Percentiles rank a stretch among this genome's conserved stretches.
Evolutionary conservation across 2,329 filamentous ascomycete genomes (phyloP).

Genomic region (Pseudogymnoascus sp.): DNA sequence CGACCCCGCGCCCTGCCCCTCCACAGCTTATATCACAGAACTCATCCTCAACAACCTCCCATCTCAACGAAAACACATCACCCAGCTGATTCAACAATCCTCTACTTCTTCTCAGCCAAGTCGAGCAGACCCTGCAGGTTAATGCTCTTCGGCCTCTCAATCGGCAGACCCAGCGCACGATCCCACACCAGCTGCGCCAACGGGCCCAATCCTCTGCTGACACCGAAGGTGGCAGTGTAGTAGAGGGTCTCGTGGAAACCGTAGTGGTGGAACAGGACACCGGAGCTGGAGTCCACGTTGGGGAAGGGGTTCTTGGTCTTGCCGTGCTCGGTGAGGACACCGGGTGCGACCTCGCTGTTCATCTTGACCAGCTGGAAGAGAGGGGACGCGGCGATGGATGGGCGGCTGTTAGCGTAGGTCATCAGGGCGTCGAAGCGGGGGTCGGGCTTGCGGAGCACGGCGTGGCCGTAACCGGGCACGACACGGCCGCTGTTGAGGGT

Average conservation of each 20-base stretch:
- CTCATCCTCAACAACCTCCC: neutral
- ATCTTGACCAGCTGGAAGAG: slow-evolving; percentile 91
- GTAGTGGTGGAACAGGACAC: slow-evolving; percentile 96
- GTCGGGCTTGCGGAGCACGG: slow-evolving; percentile 92
- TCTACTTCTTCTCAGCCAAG: slow-evolving; percentile 43
- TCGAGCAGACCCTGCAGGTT: slow-evolving; percentile 81
- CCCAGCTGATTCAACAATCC: neutral
- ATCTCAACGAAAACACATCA: neutral
- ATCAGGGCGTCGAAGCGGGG: slow-evolving; percentile 94
- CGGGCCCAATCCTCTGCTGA: slow-evolving; percentile 69
- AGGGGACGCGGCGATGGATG: slow-evolving; percentile 77
- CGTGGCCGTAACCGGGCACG: slow-evolving; percentile 90
- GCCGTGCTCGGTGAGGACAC: slow-evolving; percentile 86
- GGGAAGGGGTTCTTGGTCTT: slow-evolving; percentile 98
- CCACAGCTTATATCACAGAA: neutral
- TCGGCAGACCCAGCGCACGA: slow-evolving; percentile 83
- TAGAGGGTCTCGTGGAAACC: slow-evolving; percentile 96
- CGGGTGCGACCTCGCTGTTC: slow-evolving; percentile 85
- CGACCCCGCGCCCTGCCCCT: neutral
- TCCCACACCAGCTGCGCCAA: slow-evolving; percentile 96
- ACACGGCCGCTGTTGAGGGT: slow-evolving; percentile 91
- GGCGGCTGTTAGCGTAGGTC: slow-evolving; percentile 81
- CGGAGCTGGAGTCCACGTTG: slow-evolving; percentile 89
- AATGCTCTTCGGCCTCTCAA: slow-evolving; percentile 97
- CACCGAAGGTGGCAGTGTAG: slow-evolving; percentile 70